Conservation (phyloP, 2,329 filamentous ascomycete species). For the Cytospora chrysosperma region DNA sequence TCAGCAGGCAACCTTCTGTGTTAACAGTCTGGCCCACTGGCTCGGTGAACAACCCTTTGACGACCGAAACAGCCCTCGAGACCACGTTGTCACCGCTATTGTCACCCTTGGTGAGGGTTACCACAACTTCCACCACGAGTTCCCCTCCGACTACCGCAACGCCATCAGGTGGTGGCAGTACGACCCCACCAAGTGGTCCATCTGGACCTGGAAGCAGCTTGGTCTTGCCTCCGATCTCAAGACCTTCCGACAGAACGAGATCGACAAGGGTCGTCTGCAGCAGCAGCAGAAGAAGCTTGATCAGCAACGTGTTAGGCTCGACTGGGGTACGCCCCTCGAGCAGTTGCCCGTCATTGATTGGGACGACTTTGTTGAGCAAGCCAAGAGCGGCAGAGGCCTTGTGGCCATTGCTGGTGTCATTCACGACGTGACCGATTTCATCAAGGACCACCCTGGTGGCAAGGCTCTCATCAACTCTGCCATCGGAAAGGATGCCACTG, state of each 20-base stretch:
- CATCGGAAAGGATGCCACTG: conserved; percentile 83
- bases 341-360: conserved; percentile 82
- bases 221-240: conserved; percentile 85
- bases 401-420: conserved; percentile 80
- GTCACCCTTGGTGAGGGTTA: conserved; percentile 83
- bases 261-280: conserved; percentile 87
- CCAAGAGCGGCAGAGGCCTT: conserved; percentile 74
- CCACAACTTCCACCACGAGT: conserved; percentile 96
- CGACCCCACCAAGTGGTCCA: conserved; percentile 87
- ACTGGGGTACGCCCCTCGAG: conserved; percentile 85
- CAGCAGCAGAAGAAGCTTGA: conserved; percentile 92
- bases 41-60: conserved; percentile 91
- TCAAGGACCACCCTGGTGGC: conserved; percentile 87
- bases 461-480: conserved; percentile 81
- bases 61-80: conserved; percentile 86
- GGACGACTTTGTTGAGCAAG: conserved; percentile 79
- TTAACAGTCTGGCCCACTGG: conserved; percentile 90
- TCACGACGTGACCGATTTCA: conserved; percentile 80
- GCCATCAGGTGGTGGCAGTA: conserved; percentile 91
- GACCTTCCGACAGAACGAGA: conserved; percentile 88
- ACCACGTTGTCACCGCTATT: conserved; percentile 82
- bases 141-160: conserved; percentile 90
- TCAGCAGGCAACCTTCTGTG: conserved; percentile 89
- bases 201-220: conserved; percentile 80
- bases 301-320: conserved; percentile 76